Evolutionary conservation across 73 alveolate species (phyloP).

Genomic region (Paramecium biaurelia): DNA sequence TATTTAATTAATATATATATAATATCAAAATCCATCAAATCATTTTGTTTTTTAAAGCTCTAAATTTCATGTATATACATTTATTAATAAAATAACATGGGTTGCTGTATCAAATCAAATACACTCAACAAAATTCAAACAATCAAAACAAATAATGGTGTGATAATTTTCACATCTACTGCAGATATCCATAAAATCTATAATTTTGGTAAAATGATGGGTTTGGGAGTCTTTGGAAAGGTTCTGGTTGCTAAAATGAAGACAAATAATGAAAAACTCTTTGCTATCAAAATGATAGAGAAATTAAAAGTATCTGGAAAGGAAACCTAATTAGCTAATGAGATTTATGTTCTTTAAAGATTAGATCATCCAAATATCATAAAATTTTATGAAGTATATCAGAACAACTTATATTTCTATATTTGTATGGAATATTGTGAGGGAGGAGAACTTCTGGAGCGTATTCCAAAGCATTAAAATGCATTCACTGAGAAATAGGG

Average conservation of each 20-base stretch:
- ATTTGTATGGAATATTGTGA: conserved; percentile 69
- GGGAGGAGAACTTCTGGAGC: conserved; percentile 74
- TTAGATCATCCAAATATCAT: conserved; percentile 78
- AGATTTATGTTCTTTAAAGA: conserved; percentile 55
- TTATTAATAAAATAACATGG: neutral
- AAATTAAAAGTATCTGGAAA: conserved; percentile 20
- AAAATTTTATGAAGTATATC: conserved; percentile 65
- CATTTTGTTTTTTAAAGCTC: neutral
- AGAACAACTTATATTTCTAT: conserved; percentile 57
- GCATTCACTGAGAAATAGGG: conserved; percentile 25
- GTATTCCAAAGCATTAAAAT: neutral
- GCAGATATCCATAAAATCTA: conserved; percentile 30
- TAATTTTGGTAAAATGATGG: conserved; percentile 26
- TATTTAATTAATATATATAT: neutral
- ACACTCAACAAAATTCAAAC: neutral
- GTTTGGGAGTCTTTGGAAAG: conserved; percentile 27
- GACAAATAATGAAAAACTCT: neutral
- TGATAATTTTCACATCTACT: conserved; percentile 8
- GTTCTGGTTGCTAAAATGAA: conserved; percentile 39
- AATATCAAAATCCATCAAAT: neutral
- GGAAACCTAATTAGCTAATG: conserved; percentile 45
- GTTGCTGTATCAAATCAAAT: conserved; percentile 16
- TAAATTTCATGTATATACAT: neutral
- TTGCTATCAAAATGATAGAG: conserved; percentile 58
- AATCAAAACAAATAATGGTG: neutral